A percentile compares a stretch with the other conserved stretches of the same genome.
Conservation (phyloP, 768 basidiomycete species). For the Gymnopilus dilepis region DNA sequence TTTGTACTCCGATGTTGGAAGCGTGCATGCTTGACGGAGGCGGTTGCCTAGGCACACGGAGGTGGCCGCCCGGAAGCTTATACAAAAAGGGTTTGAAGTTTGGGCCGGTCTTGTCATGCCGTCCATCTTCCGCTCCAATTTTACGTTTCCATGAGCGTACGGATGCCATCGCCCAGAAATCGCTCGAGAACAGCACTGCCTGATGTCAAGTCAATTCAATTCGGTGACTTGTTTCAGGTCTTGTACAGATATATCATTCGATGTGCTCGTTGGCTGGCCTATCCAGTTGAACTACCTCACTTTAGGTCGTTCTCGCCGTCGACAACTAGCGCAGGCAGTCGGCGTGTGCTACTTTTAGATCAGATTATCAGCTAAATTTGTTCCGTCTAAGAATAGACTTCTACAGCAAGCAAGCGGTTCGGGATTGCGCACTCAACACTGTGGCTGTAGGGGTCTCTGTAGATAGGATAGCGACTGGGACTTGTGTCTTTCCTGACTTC, state of each 20-base stretch:
- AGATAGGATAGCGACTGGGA: too few species aligned
- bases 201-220: not conserved
- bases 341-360: not conserved
- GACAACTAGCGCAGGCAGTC: not conserved
- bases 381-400: not conserved
- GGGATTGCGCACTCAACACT: too few species aligned
- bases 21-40: slow-evolving; percentile 8
- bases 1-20: slow-evolving; percentile 1
- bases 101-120: not conserved
- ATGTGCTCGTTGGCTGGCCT: too few species aligned
- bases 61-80: slow-evolving; percentile 6
- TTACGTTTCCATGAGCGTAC: not conserved
- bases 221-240: not conserved
- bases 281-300: not conserved
- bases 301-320: not conserved
- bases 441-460: too few species aligned
- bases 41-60: slow-evolving; percentile 17
- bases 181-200: not conserved
- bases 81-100: not conserved
- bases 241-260: too few species aligned
- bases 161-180: not conserved
- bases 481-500: too few species aligned
- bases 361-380: not conserved
- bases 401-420: too few species aligned
- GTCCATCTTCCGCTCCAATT: slow-evolving; percentile 2